Conservation (phyloP, 176 grass and related monocot genomes). For the Metroxylon sagu region DNA sequence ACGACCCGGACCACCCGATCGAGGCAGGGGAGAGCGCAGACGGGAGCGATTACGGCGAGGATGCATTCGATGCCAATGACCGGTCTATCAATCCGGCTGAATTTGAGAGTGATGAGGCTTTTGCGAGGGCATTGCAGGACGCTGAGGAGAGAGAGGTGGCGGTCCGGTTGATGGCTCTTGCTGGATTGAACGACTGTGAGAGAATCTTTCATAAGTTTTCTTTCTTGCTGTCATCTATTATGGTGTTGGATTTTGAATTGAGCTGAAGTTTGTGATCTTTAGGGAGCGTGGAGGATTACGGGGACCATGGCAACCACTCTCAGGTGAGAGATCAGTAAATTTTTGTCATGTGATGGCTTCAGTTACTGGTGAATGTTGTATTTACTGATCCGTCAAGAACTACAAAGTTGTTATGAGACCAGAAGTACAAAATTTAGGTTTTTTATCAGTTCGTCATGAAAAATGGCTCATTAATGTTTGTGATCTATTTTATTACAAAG, state of each 20-base stretch:
- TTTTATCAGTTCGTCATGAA: no score
- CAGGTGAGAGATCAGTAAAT: constrained; percentile 32
- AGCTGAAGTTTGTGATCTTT: constrained; percentile 10
- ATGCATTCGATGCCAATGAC: constrained; percentile 45
- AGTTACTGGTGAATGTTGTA: background rate
- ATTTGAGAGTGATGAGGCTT: constrained; percentile 75
- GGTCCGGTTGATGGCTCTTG: constrained; percentile 63
- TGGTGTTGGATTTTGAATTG: constrained; percentile 13
- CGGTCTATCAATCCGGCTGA: constrained; percentile 46
- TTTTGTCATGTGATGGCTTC: constrained; percentile 4
- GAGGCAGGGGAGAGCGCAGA: constrained; percentile 31
- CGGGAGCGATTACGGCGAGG: constrained; percentile 66
- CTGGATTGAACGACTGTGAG: constrained; percentile 85
- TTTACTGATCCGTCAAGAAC: no score
- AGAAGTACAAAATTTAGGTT: no score
- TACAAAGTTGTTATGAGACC: no score
- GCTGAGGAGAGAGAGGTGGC: constrained; percentile 84
- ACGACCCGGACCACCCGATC: constrained; percentile 38
- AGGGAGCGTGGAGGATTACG: constrained; percentile 74
- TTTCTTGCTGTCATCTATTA: constrained; percentile 1
- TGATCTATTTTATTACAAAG: no score
- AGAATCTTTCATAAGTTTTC: background rate
- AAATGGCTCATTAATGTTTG: no score
- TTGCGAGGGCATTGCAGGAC: constrained; percentile 77
- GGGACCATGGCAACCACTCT: constrained; percentile 48